Percentiles rank a stretch among this genome's conserved stretches.
Conservation (phyloP, 2,329 filamentous ascomycete species). For the Ceratocystis lukuohia region DNA sequence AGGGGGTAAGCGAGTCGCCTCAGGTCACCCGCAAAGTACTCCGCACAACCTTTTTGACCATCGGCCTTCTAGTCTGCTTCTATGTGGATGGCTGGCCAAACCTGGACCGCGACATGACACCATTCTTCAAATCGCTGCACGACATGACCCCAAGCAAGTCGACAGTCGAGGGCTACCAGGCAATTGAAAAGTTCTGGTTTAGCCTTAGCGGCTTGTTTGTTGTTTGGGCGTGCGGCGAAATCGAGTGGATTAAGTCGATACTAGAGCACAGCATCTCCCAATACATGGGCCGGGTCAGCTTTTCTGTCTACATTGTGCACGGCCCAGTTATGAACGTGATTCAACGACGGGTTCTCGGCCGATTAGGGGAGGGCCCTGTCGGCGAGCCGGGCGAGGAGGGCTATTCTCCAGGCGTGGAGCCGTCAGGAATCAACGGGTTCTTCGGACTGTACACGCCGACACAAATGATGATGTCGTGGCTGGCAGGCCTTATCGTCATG, state of each 20-base stretch:
- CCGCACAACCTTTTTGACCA: slow-evolving; percentile 10
- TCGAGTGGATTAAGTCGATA: slow-evolving; percentile 34
- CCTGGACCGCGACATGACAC: slow-evolving; percentile 18
- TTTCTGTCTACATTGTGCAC: slow-evolving; percentile 48
- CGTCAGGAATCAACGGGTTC: slow-evolving; percentile 16
- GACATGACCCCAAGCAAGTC: slow-evolving; percentile 36
- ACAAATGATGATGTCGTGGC: slow-evolving; percentile 18
- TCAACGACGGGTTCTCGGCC: slow-evolving; percentile 13
- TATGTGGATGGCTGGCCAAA: slow-evolving; percentile 19
- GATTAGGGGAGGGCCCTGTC: slow-evolving; percentile 9
- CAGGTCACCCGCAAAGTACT: background rate
- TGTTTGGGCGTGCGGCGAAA: slow-evolving; percentile 37
- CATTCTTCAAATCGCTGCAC: slow-evolving; percentile 32
- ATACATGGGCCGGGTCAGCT: slow-evolving; percentile 48
- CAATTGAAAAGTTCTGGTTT: slow-evolving; percentile 39
- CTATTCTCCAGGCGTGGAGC: slow-evolving; percentile 14
- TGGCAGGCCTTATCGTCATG: slow-evolving; percentile 18
- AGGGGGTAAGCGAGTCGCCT: background rate
- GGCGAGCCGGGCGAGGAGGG: slow-evolving; percentile 12
- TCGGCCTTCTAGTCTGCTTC: slow-evolving; percentile 26
- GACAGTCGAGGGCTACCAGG: slow-evolving; percentile 38
- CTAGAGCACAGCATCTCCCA: slow-evolving; percentile 39
- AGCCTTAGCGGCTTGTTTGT: slow-evolving; percentile 40
- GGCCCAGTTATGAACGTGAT: slow-evolving; percentile 18
- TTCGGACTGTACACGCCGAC: slow-evolving; percentile 17